These are phyloP conservation scores for Laetiporus sulphureus DNA, from an alignment of 1,284 basidiomycete genomes.

Conservation along the genomic window DNA sequence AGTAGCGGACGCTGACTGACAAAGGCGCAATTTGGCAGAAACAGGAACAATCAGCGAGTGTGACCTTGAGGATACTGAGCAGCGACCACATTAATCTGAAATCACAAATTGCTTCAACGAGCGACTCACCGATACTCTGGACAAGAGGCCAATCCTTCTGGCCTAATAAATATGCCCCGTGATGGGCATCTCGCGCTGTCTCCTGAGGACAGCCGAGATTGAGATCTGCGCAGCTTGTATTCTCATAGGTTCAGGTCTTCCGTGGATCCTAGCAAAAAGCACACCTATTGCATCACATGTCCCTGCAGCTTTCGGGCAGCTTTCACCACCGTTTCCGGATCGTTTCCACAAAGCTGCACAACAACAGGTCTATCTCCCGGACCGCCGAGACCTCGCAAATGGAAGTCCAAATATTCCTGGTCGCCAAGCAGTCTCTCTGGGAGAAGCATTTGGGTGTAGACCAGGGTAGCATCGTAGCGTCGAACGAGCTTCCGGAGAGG, in stretches of 20 bases:
- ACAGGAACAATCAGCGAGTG: constrained; percentile 53
- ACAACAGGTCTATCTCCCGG: constrained; percentile 41
- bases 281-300: constrained; percentile 63
- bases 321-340: constrained; percentile 47
- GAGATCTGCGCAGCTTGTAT: constrained; percentile 36
- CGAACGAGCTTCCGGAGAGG: constrained; percentile 59
- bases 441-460: constrained; percentile 69
- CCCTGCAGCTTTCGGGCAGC: constrained; percentile 52
- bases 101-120: no score
- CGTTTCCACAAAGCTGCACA: constrained; percentile 68
- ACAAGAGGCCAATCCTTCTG: constrained; percentile 68
- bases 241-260: no score
- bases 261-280: no score
- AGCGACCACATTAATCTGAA: not conserved
- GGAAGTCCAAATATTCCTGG: constrained; percentile 51
- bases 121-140: constrained; percentile 46
- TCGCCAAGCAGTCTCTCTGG: constrained; percentile 53
- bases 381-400: constrained; percentile 21
- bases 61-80: constrained; percentile 51
- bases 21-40: constrained; percentile 49
- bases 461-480: constrained; percentile 51
- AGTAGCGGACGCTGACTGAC: constrained; percentile 43
- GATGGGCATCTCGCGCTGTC: constrained; percentile 57
- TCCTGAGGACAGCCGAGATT: constrained; percentile 70
- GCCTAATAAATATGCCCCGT: constrained; percentile 65